phyloP scores from a whole-genome alignment of 176 grass and related monocot genomes.

The Puccinellia tenuiflora region DNA sequence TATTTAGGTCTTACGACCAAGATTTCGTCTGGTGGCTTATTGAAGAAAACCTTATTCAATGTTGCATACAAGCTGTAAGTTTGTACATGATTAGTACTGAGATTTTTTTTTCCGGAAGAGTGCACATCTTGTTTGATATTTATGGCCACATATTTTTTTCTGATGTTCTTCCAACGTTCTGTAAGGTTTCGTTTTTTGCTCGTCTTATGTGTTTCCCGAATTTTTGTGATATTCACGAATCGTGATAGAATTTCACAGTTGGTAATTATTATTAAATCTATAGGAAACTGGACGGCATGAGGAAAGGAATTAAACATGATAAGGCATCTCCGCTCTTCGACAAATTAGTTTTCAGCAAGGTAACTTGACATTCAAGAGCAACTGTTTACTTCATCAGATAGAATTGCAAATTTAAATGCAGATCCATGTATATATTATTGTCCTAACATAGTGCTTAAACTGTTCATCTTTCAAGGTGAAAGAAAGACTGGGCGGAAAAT shows the following conservation, averaged over 20 bases:
- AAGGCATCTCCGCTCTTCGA: constrained; percentile 78
- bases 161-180: constrained; percentile 9
- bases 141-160: constrained; percentile 11
- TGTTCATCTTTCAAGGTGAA: constrained; percentile 51
- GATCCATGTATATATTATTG: background rate
- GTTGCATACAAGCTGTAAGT: constrained; percentile 77
- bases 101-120: background rate
- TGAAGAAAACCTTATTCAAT: constrained; percentile 84
- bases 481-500: constrained; percentile 75
- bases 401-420: background rate
- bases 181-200: background rate
- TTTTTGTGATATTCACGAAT: background rate
- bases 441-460: constrained; percentile 25
- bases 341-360: constrained; percentile 94
- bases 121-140: background rate
- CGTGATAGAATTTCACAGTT: constrained; percentile 5
- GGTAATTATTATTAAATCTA: constrained; percentile 23
- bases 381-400: background rate
- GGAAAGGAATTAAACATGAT: constrained; percentile 68
- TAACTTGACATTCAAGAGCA: constrained; percentile 4
- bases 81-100: background rate
- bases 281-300: constrained; percentile 77
- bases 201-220: constrained; percentile 1
- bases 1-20: constrained; percentile 62
- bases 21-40: constrained; percentile 61